phyloP scores from a whole-genome alignment of 2,329 filamentous ascomycete genomes.

The Cordyceps cateniannulata region DNA sequence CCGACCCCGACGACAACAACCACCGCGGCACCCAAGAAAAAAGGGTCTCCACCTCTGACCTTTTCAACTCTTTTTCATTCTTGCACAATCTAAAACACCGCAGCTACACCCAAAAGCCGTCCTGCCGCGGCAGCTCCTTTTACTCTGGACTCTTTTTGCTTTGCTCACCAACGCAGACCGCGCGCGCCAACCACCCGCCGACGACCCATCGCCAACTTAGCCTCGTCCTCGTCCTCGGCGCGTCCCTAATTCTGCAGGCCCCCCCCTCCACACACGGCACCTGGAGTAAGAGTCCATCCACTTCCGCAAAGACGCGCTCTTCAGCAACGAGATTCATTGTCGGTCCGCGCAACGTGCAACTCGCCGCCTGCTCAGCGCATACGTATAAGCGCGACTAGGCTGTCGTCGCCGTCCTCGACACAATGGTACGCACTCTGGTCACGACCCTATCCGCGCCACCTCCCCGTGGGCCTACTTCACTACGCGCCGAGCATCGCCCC shows the following conservation, averaged over 20 bases:
- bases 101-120: background rate
- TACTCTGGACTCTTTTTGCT: background rate
- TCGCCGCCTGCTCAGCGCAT: background rate
- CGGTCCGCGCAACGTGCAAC: background rate
- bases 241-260: background rate
- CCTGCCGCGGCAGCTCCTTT: background rate
- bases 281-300: background rate
- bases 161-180: background rate
- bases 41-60: constrained; percentile 7
- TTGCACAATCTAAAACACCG: background rate
- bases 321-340: background rate
- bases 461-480: background rate
- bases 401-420: background rate
- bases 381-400: constrained; percentile 3
- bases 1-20: background rate
- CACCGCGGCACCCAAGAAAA: background rate
- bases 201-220: background rate
- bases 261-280: constrained; percentile 3
- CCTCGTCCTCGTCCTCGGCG: constrained; percentile 2
- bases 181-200: background rate
- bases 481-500: background rate
- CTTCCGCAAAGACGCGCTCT: background rate
- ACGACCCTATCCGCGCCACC: background rate
- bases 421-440: background rate
- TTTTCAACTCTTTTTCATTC: constrained; percentile 2